phyloP scores from a whole-genome alignment of 305 asterid species.

The Solanum hybrid region DNA sequence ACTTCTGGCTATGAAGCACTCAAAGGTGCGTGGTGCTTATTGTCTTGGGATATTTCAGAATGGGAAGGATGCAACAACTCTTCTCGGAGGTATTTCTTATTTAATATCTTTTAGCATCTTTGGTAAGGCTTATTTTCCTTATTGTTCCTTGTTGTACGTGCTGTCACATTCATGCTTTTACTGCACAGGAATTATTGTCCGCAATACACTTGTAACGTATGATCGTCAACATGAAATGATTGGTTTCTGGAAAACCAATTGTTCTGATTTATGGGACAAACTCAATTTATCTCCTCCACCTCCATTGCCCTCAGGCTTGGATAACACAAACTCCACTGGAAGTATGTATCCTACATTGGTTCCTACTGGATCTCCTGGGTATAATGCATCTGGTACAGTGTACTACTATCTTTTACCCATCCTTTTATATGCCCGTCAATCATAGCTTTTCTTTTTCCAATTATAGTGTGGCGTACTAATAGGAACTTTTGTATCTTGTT shows the following conservation, averaged over 20 bases:
- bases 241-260: conserved; percentile 97
- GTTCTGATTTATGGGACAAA: conserved; percentile 85
- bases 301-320: conserved; percentile 34
- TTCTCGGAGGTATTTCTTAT: conserved; percentile 65
- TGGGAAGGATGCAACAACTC: conserved; percentile 91
- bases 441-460: background rate
- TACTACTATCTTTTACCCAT: background rate
- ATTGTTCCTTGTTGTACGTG: background rate
- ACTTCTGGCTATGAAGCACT: conserved; percentile 41
- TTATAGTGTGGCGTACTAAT: background rate
- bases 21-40: conserved; percentile 86
- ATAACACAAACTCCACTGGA: conserved; percentile 29
- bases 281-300: conserved; percentile 43
- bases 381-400: conserved; percentile 5
- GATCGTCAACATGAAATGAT: conserved; percentile 84
- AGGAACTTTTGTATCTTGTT: background rate
- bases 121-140: background rate
- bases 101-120: background rate
- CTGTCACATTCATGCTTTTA: background rate
- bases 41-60: conserved; percentile 95
- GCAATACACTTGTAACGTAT: conserved; percentile 90
- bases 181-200: conserved; percentile 70
- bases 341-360: conserved; percentile 34
- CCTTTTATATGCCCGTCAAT: background rate
- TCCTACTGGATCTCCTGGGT: conserved; percentile 44